A percentile compares a stretch with the other conserved stretches of the same genome.
Conservation (phyloP, 495 filamentous ascomycete species). For the Podospora tetraspora region DNA sequence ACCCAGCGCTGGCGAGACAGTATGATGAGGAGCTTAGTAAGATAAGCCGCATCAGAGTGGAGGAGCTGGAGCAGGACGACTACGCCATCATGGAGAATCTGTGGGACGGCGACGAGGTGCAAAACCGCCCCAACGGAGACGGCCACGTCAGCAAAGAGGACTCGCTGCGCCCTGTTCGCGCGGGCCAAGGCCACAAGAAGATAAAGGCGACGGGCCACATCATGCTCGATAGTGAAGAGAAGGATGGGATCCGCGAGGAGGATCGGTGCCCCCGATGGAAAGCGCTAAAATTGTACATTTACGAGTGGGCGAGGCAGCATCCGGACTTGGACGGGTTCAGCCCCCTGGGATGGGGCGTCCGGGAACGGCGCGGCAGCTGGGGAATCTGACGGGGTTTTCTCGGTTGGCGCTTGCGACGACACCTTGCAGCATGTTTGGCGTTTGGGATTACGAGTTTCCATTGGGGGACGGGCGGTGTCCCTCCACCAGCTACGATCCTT, state of each 20-base stretch:
- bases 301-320: conserved; percentile 79
- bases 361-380: conserved; percentile 76
- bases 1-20: conserved; percentile 71
- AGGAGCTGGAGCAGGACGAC: conserved; percentile 68
- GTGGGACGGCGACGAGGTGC: conserved; percentile 30
- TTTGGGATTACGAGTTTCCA: not conserved
- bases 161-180: conserved; percentile 1
- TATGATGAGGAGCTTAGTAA: conserved; percentile 79
- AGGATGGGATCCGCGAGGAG: conserved; percentile 33
- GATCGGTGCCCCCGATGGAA: conserved; percentile 62
- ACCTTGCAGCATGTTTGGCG: conserved; percentile 3
- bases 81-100: conserved; percentile 58
- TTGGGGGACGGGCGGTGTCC: not conserved
- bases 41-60: conserved; percentile 62
- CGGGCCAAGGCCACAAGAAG: conserved; percentile 10
- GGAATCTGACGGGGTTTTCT: conserved; percentile 48
- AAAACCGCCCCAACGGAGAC: conserved; percentile 28
- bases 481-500: not conserved
- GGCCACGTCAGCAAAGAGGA: conserved; percentile 6
- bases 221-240: conserved; percentile 36
- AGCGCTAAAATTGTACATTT: conserved; percentile 73
- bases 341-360: conserved; percentile 63
- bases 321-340: conserved; percentile 54
- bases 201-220: conserved; percentile 29
- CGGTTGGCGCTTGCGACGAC: not conserved